Conservation (phyloP, 192 early-diverging fungal species). For the Obelidium mucronatum region DNA sequence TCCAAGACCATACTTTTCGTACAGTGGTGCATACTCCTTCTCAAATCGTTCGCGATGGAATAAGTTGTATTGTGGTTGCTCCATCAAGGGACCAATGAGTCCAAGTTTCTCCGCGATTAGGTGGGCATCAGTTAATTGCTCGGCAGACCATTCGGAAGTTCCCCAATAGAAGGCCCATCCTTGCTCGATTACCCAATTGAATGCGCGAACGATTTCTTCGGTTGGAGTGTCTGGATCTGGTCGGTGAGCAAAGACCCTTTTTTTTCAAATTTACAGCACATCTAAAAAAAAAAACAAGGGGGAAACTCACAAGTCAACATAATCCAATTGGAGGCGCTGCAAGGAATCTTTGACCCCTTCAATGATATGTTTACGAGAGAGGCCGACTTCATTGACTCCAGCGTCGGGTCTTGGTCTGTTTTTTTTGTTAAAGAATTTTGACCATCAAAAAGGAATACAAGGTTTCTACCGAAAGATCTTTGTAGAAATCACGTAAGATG, state of each 20-base stretch:
- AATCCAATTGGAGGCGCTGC: conserved; percentile 69
- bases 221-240: conserved; percentile 78
- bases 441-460: background rate
- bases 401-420: too few relatives aligned
- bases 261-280: too few relatives aligned
- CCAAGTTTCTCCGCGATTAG: conserved; percentile 70
- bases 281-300: conserved; percentile 28
- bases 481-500: conserved; percentile 78
- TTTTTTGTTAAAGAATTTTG: background rate
- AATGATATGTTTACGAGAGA: conserved; percentile 86
- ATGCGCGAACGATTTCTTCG: conserved; percentile 86
- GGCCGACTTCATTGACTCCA: conserved; percentile 78
- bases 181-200: conserved; percentile 81
- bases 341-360: conserved; percentile 79
- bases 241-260: conserved; percentile 85
- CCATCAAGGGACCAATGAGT: conserved; percentile 59
- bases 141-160: conserved; percentile 82
- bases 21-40: conserved; percentile 69
- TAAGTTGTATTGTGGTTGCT: conserved; percentile 89
- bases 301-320: conserved; percentile 59
- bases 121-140: conserved; percentile 79
- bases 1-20: conserved; percentile 72
- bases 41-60: conserved; percentile 69
- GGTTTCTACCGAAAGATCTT: conserved; percentile 60
- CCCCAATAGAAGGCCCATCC: conserved; percentile 86